phyloP scores from a whole-genome alignment of 805 yeast genomes.

The Nematodospora valgi region DNA sequence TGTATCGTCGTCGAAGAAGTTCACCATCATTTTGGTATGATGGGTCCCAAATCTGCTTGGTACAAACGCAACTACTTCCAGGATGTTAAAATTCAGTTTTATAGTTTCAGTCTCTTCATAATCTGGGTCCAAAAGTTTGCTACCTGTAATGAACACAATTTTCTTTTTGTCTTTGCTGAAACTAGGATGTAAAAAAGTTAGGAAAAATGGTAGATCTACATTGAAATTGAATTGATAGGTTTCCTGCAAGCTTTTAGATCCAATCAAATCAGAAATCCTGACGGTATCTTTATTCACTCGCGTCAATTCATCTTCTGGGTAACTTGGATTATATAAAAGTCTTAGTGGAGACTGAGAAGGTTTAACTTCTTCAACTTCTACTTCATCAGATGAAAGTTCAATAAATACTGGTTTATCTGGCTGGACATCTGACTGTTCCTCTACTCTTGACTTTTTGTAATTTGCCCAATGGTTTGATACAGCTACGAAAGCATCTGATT shows the following conservation, averaged over 20 bases:
- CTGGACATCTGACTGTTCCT: neutral
- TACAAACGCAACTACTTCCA: constrained; percentile 29
- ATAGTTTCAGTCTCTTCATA: constrained; percentile 13
- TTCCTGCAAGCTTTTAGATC: constrained; percentile 27
- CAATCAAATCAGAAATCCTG: constrained; percentile 24
- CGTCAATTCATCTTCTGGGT: constrained; percentile 9
- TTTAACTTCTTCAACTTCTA: constrained; percentile 6
- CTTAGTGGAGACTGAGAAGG: constrained; percentile 16
- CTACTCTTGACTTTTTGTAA: constrained; percentile 6
- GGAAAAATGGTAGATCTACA: constrained; percentile 39
- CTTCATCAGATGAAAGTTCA: constrained; percentile 12
- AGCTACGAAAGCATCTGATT: constrained; percentile 19
- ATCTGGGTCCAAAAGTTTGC: constrained; percentile 12
- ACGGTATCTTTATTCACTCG: constrained; percentile 25
- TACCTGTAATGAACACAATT: constrained; percentile 31
- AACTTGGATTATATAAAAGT: constrained; percentile 27
- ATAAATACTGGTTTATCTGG: constrained; percentile 2
- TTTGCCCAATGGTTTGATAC: constrained; percentile 25
- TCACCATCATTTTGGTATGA: constrained; percentile 68
- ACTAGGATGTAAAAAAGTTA: constrained; percentile 27
- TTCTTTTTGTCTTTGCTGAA: constrained; percentile 15
- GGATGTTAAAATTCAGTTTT: constrained; percentile 18
- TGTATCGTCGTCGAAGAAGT: constrained; percentile 44
- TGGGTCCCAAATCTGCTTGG: constrained; percentile 44
- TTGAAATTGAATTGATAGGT: constrained; percentile 49